phyloP scores from a whole-genome alignment of 768 basidiomycete species.

The Trametes punicea region DNA sequence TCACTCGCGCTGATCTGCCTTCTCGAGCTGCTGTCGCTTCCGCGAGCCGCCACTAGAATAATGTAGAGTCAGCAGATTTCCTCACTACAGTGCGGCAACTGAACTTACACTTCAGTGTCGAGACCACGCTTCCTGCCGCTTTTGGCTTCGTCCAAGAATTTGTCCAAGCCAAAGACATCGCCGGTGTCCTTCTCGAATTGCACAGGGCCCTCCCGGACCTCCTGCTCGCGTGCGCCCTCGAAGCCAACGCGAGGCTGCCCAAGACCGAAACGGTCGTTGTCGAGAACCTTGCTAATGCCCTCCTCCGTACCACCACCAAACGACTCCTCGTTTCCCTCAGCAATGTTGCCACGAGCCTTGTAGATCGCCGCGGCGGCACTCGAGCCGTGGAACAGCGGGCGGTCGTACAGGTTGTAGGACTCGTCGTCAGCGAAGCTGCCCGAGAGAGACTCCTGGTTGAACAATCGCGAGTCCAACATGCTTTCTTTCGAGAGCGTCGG shows the following conservation, averaged over 20 bases:
- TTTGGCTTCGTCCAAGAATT: slow-evolving; percentile 97
- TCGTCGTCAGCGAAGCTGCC: slow-evolving; percentile 88
- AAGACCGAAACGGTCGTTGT: slow-evolving; percentile 91
- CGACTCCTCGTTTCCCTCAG: slow-evolving; percentile 83
- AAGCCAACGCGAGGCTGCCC: slow-evolving; percentile 85
- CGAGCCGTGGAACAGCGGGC: slow-evolving; percentile 93
- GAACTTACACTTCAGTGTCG: slow-evolving; percentile 67
- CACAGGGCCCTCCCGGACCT: slow-evolving; percentile 88
- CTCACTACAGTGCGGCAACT: background rate
- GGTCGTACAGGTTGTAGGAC: slow-evolving; percentile 91
- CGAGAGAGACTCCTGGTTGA: slow-evolving; percentile 91
- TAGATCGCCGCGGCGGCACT: slow-evolving; percentile 99
- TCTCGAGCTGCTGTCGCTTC: slow-evolving; percentile 68
- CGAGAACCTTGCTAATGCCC: slow-evolving; percentile 85
- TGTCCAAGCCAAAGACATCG: slow-evolving; percentile 96
- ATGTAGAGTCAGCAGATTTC: background rate
- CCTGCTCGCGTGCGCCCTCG: slow-evolving; percentile 85
- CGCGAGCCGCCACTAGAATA: slow-evolving; percentile 50
- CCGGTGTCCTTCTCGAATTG: slow-evolving; percentile 97
- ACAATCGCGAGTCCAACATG: slow-evolving; percentile 94
- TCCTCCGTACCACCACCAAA: slow-evolving; percentile 96
- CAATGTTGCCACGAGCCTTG: slow-evolving; percentile 86
- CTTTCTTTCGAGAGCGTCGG: slow-evolving; percentile 95
- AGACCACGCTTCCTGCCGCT: slow-evolving; percentile 88
- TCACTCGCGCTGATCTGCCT: slow-evolving; percentile 45